Evolutionary conservation across 768 basidiomycete genomes (phyloP), one percentile per base, ranked within the genome.

Genomic region (Boletus edulis): DNA sequence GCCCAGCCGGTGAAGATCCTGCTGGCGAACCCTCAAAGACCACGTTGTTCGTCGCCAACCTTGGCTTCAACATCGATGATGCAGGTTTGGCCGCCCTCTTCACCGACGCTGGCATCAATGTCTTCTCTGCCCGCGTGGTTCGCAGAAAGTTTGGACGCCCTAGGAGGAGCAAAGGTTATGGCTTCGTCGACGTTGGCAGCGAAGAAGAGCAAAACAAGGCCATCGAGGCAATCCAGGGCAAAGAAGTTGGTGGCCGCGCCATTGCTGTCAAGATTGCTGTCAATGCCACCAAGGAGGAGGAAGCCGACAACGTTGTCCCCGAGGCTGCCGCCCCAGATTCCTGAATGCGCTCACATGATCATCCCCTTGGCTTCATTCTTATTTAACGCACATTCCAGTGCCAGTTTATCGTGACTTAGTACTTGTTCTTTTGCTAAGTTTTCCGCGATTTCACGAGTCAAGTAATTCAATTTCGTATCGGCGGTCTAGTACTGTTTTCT

Each of bases 221-320:
- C 50, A 88, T 99, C 59, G 84, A 84, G 53, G 83, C 84, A 61
- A 81, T 94, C 58, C 81, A 94, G 63, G 94, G 91, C 70, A 92
- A 91, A 72, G 88, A 96, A 58, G 76, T 99, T 53, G 86, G 84
- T 44, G 94, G 92, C 49, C 81, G 96, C 64, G 69, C 81, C 60
- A 87, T 99, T 68, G 90, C 89, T 58, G 91, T 98, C 78, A 98
- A 97, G 80, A 81, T 99, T 61, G 96, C 96, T 49, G 92, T 98
- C 73, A 93, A 96, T 75, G 78, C 87, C 50, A 78, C 82, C 66
- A 81, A 78, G 57, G 81, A 81, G 55, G 85, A 86, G 51, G 81
- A 79, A 39, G 73, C 68, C 35, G 81, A 76, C 49, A 64, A 66
- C n/a, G 70, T 60, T 18, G 68, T 51, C 41, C 58, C 54, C 37